Conservation (phyloP, 176 grass and related monocot species). For the Phoenix dactylifera region DNA sequence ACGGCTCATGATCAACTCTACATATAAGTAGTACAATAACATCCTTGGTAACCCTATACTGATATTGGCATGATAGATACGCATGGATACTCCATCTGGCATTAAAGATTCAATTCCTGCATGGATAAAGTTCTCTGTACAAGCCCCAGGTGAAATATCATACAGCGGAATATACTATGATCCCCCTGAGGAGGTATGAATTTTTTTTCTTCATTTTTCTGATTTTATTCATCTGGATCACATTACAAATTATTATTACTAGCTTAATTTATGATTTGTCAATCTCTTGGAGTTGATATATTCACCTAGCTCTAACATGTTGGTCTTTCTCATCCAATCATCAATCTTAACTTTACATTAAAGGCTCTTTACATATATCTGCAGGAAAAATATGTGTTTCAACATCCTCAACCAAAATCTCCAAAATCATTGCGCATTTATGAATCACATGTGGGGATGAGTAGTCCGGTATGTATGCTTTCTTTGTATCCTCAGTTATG, state of each 20-base stretch:
- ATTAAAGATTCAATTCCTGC: conserved; percentile 97
- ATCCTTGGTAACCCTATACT: too few relatives aligned
- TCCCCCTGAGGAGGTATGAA: conserved; percentile 62
- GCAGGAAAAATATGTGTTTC: conserved; percentile 88
- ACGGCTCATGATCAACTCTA: too few relatives aligned
- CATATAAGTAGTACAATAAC: too few relatives aligned
- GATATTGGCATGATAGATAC: conserved; percentile 33
- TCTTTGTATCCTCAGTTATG: conserved; percentile 17
- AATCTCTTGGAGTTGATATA: too few relatives aligned
- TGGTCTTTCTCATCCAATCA: too few relatives aligned
- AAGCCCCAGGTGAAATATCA: conserved; percentile 67
- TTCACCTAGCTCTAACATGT: too few relatives aligned
- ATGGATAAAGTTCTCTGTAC: conserved; percentile 93
- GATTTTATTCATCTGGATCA: not conserved
- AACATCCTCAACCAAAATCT: conserved; percentile 81
- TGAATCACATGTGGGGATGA: conserved; percentile 97
- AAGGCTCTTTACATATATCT: conserved; percentile 21
- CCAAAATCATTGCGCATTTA: conserved; percentile 94
- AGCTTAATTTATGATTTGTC: too few relatives aligned
- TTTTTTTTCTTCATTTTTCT: not conserved
- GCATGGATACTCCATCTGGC: conserved; percentile 93
- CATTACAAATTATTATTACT: too few relatives aligned
- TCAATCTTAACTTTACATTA: too few relatives aligned
- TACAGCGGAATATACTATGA: conserved; percentile 97
- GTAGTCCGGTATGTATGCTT: conserved; percentile 64